Evolutionary conservation across 2,329 filamentous ascomycete genomes (phyloP), one percentile per base, ranked within the genome.

Genomic region (Xylaria sp.): DNA sequence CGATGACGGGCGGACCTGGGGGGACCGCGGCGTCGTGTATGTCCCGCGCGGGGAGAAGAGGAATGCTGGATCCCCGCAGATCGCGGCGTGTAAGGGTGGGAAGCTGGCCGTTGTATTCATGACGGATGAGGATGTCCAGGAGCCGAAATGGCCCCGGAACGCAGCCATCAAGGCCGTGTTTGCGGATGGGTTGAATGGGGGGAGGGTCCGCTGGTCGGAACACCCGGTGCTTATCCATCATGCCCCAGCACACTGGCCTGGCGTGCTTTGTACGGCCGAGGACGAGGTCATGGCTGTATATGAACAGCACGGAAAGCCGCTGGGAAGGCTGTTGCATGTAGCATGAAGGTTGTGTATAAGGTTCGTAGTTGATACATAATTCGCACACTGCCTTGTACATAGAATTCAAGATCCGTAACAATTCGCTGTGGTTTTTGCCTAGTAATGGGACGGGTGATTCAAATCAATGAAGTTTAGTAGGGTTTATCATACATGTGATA

Each of bases 21-120:
- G 75, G 5, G 71, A 75, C 62, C 76, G 83, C 1, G 82, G 82
- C 60, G 76, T 80, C 16, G 82, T 84, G 6, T 84, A 81, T 66
- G 75, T 78, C 18, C 80, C 82, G 5, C 76, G 75, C 1, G 73
- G 70, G 5, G 72, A 65, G n/a, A 79, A 78, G 5, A 78, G 79
- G 60, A 82, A 83, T 66, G 82, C 82, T 0, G 83, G 83, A 4
- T 79, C 82, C 29, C 82, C 83, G n/a, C 83, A 84, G 75, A 79
- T 84, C 65, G 78, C 81, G 21, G 78, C 78, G 13, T 81, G 82
- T 65, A 79, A 73, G 0, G 79, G 82, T 60, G 80, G 79, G 1
- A 79, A 77, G 18, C 50, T 84, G 66, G 82, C 79, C 0, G 80
- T 81, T 1, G 79, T 83, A 6, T 84, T 84, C 72, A 84, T 84